Percentiles rank a stretch among this genome's conserved stretches.
These are phyloP conservation scores for Malus hybrid DNA, from an alignment of 331 rosid species.

Conservation along the genomic window DNA sequence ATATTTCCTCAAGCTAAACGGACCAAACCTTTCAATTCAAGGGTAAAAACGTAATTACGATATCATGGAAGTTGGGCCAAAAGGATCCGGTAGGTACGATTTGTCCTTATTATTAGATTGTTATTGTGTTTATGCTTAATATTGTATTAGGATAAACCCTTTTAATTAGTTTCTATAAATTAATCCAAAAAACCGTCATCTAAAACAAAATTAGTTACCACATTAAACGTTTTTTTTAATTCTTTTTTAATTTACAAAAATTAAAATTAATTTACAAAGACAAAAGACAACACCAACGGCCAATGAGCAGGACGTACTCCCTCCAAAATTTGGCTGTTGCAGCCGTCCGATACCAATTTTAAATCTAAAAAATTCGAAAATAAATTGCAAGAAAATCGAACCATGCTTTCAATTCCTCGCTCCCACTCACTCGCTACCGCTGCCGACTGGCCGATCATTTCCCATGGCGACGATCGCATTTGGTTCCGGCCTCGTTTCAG, in stretches of 20 bases:
- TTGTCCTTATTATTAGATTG: no score
- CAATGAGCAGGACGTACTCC: not conserved
- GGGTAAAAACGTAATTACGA: no score
- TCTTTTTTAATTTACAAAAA: no score
- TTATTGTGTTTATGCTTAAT: no score
- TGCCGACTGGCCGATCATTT: not conserved
- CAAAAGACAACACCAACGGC: not conserved
- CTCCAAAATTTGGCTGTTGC: conserved; percentile 2
- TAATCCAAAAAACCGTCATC: not conserved
- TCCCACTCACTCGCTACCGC: not conserved
- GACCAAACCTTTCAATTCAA: no score
- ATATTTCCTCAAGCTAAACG: no score
- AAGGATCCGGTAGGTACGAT: no score
- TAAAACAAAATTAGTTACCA: not conserved
- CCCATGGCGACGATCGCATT: conserved; percentile 34
- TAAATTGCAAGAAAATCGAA: not conserved
- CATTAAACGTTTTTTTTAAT: not conserved
- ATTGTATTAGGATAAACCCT: no score
- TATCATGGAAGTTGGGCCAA: no score
- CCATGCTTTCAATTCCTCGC: not conserved
- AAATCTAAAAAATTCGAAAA: not conserved
- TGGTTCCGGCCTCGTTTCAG: conserved; percentile 11
- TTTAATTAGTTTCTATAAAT: no score
- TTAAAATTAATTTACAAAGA: not conserved
- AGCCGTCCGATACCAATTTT: conserved; percentile 7